Evolutionary conservation across 148 eudicot species (phyloP).

Genomic region (Drosera capensis): DNA sequence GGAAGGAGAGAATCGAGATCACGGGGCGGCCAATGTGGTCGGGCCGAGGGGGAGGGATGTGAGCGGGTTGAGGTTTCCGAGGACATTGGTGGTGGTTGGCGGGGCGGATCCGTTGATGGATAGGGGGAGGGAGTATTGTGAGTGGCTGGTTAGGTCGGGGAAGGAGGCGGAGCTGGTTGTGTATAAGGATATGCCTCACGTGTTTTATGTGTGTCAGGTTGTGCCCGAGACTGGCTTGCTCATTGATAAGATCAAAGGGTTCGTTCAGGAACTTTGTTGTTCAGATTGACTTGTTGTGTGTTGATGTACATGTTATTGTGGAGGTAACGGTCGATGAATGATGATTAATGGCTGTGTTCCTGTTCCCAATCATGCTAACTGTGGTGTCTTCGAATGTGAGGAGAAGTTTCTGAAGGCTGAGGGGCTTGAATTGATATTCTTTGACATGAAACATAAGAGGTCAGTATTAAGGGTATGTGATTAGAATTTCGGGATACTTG

Average conservation of each 20-base stretch:
- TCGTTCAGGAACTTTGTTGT: no score
- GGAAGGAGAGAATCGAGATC: constrained; percentile 15
- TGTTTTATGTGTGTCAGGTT: constrained; percentile 10
- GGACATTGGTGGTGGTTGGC: constrained; percentile 11
- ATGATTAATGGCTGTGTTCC: no score
- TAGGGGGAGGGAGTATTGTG: constrained; percentile 9
- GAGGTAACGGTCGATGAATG: no score
- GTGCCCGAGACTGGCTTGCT: constrained; percentile 11
- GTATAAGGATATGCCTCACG: constrained; percentile 10
- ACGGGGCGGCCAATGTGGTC: constrained; percentile 18
- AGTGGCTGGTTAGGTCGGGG: constrained; percentile 10
- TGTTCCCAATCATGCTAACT: no score
- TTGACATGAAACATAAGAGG: no score
- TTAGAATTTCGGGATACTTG: no score
- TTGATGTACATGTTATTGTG: no score
- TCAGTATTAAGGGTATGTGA: no score
- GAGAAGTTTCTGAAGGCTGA: no score
- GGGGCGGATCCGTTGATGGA: constrained; percentile 11
- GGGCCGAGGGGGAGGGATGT: constrained; percentile 22
- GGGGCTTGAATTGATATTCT: no score
- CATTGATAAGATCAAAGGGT: constrained; percentile 4
- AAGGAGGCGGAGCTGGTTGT: constrained; percentile 12
- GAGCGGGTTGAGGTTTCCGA: constrained; percentile 18
- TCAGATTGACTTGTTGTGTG: no score
- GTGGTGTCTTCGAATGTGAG: no score